Conservation (phyloP, 192 early-diverging fungal species). For the Umbelopsis isabellina region DNA sequence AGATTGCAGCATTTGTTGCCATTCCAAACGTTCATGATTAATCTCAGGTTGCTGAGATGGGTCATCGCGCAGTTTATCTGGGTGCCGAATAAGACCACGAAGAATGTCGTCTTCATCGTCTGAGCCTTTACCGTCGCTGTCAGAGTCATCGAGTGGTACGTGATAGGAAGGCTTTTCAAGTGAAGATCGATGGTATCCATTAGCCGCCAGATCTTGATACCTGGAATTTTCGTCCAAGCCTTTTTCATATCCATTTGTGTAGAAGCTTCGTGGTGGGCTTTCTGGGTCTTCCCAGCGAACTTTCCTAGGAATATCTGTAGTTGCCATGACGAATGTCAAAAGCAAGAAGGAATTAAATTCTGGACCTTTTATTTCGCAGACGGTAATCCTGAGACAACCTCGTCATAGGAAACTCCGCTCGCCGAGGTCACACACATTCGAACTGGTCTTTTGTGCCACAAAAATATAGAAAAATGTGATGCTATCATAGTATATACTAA, state of each 20-base stretch:
- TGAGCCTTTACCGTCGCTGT: conserved; percentile 5
- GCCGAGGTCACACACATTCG: too few relatives aligned
- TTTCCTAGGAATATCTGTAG: conserved; percentile 17
- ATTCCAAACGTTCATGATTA: conserved; percentile 73
- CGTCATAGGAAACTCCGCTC: conserved; percentile 2
- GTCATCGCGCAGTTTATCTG: conserved; percentile 23
- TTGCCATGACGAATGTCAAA: conserved; percentile 16
- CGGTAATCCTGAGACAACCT: not conserved
- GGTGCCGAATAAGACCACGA: conserved; percentile 30
- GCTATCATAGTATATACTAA: too few relatives aligned
- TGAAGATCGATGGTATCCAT: conserved; percentile 2
- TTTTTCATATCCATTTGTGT: conserved; percentile 8
- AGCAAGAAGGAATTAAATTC: not conserved
- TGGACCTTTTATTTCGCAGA: not conserved
- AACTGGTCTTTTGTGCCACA: too few relatives aligned
- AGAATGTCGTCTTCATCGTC: conserved; percentile 28
- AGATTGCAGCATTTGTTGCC: conserved; percentile 85
- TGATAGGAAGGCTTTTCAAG: not conserved
- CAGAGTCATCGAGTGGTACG: conserved; percentile 2
- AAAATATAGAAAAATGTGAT: not conserved
- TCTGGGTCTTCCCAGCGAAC: conserved; percentile 29
- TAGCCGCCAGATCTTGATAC: not conserved
- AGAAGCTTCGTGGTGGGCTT: not conserved
- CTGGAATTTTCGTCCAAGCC: not conserved
- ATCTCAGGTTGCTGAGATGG: conserved; percentile 42